Evolutionary conservation across 78 protist species (phyloP).

Genomic region (Andalucia godoyi): DNA sequence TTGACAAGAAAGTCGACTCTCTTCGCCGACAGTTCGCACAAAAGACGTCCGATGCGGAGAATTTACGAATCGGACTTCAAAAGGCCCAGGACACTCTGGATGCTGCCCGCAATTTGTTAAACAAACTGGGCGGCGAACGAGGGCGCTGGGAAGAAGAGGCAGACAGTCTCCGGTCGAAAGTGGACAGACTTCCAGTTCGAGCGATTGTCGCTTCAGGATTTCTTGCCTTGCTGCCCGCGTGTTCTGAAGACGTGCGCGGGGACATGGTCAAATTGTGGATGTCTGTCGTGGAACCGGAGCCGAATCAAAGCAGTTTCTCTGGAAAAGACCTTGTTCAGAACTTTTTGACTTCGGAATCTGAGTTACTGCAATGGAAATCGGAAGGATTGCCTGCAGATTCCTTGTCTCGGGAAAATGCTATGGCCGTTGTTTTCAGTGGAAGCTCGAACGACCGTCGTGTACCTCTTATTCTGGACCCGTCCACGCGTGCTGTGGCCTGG

Average conservation of each 20-base stretch:
- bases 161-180: not conserved
- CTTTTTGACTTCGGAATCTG: slow-evolving; percentile 44
- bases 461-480: slow-evolving; percentile 72
- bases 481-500: slow-evolving; percentile 54
- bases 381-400: slow-evolving; percentile 70
- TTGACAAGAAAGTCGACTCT: slow-evolving; percentile 34
- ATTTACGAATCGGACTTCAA: slow-evolving; percentile 14
- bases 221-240: slow-evolving; percentile 34
- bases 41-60: slow-evolving; percentile 45
- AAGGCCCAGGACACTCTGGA: slow-evolving; percentile 15
- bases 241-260: slow-evolving; percentile 35
- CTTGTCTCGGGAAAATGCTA: slow-evolving; percentile 63
- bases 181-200: not conserved
- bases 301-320: too few relatives aligned
- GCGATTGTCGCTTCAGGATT: slow-evolving; percentile 39
- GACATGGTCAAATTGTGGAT: not conserved
- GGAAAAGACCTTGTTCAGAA: not conserved
- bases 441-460: not conserved
- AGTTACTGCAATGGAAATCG: slow-evolving; percentile 46
- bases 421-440: slow-evolving; percentile 17
- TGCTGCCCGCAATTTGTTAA: slow-evolving; percentile 41
- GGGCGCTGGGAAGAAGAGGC: slow-evolving; percentile 49
- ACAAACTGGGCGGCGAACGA: slow-evolving; percentile 57
- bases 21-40: slow-evolving; percentile 24
- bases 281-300: not conserved